Evolutionary conservation across 371 early-diverging fungal species (phyloP).

Genomic region (Umbelopsis sp.): DNA sequence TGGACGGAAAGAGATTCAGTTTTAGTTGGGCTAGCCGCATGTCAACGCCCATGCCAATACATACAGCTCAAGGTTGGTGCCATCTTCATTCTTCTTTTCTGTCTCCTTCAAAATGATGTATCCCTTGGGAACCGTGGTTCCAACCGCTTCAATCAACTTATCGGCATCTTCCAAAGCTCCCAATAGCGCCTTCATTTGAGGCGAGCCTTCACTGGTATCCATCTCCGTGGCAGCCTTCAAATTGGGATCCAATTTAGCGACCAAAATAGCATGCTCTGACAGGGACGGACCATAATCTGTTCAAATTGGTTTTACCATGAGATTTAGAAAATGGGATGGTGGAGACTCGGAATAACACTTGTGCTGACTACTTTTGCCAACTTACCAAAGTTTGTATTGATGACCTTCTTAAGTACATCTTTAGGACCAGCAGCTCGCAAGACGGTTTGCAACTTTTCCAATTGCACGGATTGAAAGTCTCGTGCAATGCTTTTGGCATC

Average conservation of each 20-base stretch:
- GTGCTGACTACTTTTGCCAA: not conserved
- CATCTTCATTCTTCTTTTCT: conserved; percentile 43
- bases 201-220: conserved; percentile 54
- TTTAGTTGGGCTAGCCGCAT: no score
- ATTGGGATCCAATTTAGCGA: conserved; percentile 72
- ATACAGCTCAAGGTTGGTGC: conserved; percentile 57
- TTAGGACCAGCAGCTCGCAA: conserved; percentile 68
- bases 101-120: conserved; percentile 64
- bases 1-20: not conserved
- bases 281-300: conserved; percentile 85
- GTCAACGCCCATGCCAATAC: not conserved
- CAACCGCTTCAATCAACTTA: conserved; percentile 57
- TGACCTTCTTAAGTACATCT: conserved; percentile 77
- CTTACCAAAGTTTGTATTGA: conserved; percentile 72
- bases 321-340: conserved; percentile 20
- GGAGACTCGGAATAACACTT: not conserved
- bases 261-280: conserved; percentile 82
- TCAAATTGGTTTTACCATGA: no score
- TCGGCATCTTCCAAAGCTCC: conserved; percentile 60
- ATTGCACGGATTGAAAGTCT: conserved; percentile 65
- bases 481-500: conserved; percentile 54
- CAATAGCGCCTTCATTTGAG: conserved; percentile 26
- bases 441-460: conserved; percentile 54
- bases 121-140: conserved; percentile 50
- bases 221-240: conserved; percentile 58